A percentile compares a stretch with the other conserved stretches of the same genome.
These are phyloP conservation scores for Meyerozyma elateridarum DNA, from an alignment of 1,139 yeast genomes.

Conservation along the genomic window DNA sequence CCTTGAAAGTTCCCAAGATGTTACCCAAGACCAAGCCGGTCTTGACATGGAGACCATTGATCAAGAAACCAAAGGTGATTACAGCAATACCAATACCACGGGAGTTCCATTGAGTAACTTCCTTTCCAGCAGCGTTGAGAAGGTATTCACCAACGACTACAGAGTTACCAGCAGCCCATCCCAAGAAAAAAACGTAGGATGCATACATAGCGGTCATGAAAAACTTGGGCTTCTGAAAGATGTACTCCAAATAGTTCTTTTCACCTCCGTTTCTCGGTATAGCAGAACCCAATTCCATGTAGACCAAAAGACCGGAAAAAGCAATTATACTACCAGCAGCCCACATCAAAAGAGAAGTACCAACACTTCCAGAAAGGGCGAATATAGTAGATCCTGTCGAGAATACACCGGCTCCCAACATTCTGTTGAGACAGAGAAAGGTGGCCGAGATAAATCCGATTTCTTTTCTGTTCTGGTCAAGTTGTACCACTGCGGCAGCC, in stretches of 20 bases:
- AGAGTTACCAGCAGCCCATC: conserved; percentile 82
- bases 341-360: conserved; percentile 71
- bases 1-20: conserved; percentile 65
- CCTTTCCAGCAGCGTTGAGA: conserved; percentile 66
- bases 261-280: conserved; percentile 88
- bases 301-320: conserved; percentile 67
- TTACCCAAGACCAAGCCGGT: conserved; percentile 68
- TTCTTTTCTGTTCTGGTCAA: conserved; percentile 50
- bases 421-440: conserved; percentile 69
- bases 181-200: conserved; percentile 67
- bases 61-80: conserved; percentile 63
- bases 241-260: conserved; percentile 73
- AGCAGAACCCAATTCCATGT: conserved; percentile 81
- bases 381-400: conserved; percentile 80
- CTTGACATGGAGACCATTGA: conserved; percentile 60
- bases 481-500: conserved; percentile 33
- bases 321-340: conserved; percentile 73
- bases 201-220: conserved; percentile 74
- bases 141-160: conserved; percentile 47
- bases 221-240: conserved; percentile 64
- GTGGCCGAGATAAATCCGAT: conserved; percentile 68
- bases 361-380: conserved; percentile 67
- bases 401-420: conserved; percentile 87
- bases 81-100: conserved; percentile 74
- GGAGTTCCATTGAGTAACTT: conserved; percentile 69